Evolutionary conservation across 2,329 filamentous ascomycete genomes (phyloP).

Genomic region (Phyllosticta citriasiana): DNA sequence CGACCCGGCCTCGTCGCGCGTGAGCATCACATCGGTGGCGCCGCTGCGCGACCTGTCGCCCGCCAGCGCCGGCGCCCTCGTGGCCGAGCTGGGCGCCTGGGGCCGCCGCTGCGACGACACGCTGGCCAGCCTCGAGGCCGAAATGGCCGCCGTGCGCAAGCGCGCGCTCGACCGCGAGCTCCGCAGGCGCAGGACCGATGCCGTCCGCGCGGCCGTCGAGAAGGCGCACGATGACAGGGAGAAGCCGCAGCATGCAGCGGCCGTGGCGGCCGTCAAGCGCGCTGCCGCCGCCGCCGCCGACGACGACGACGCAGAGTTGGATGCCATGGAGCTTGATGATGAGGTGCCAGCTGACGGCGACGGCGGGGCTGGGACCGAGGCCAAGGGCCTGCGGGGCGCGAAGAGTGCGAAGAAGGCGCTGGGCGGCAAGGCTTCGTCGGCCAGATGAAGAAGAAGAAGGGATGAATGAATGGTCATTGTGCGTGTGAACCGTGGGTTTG

Average conservation of each 20-base stretch:
- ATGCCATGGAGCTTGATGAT: constrained; percentile 29
- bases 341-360: constrained; percentile 12
- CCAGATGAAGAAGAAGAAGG: not conserved
- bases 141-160: constrained; percentile 42
- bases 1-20: constrained; percentile 63
- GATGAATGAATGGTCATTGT: not conserved
- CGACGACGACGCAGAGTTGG: constrained; percentile 15
- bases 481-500: no score
- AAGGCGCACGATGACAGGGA: constrained; percentile 1
- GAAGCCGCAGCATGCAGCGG: not conserved
- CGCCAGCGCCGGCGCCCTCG: constrained; percentile 58
- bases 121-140: constrained; percentile 62
- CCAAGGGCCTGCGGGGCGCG: not conserved
- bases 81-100: constrained; percentile 63
- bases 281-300: constrained; percentile 11
- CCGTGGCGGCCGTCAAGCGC: not conserved
- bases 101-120: constrained; percentile 65
- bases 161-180: constrained; percentile 1
- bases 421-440: not conserved
- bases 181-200: not conserved
- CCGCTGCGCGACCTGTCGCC: constrained; percentile 80
- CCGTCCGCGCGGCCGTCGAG: constrained; percentile 2
- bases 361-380: constrained; percentile 10
- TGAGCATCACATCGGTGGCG: constrained; percentile 70
- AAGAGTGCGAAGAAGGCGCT: constrained; percentile 1